Evolutionary conservation across 2,329 filamentous ascomycete genomes (phyloP), one percentile per base, ranked within the genome.

Genomic region (Aphanoascus verrucosus): DNA sequence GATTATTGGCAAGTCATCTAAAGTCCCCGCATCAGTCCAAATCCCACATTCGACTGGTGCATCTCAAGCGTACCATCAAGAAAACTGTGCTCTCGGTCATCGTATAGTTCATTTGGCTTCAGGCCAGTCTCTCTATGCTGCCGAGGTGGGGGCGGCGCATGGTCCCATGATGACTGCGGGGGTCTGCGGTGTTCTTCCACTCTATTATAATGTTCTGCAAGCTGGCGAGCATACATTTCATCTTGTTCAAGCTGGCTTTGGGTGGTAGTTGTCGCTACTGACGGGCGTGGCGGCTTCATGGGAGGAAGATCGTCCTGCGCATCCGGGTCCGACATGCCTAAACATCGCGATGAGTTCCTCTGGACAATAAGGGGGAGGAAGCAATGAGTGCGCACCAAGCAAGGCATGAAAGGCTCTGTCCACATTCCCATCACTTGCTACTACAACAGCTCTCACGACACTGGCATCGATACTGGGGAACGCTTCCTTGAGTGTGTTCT

Each of bases 391-490:
- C 41, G 57, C 76, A 88, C 87, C 86, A 43, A 98, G 77, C 42
- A 98, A 78, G 35, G 93, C 93, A 72, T 96, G 93, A 73, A 98
- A 98, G 12, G 93, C 91, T 32, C 88, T 86, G 69, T 98, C 93
- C 46, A 97, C 83, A 63, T 85, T 82, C 56, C 90, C 91, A 55
- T 83, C 79, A 67, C 93, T 97, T 12, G 93, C 93, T 20, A 80
- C 78, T 59, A 98, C 73, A 0, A 98, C 86, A 31, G 93, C 93
- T 69, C 84, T 94, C 68, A 98, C 80, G 45, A 98, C 85, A 43
- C 81, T 69, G 6, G 73, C 67, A 52, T 98, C 93, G 56, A 96
- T 86, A 53, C 75, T 79, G 0, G 93, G 93, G 63, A 98, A 98
- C 0, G 93, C 93, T 69, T 98, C 93, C 68, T 88, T 91, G 53